phyloP scores from a whole-genome alignment of 129 eudicot species.

The Flaveria linearis region DNA sequence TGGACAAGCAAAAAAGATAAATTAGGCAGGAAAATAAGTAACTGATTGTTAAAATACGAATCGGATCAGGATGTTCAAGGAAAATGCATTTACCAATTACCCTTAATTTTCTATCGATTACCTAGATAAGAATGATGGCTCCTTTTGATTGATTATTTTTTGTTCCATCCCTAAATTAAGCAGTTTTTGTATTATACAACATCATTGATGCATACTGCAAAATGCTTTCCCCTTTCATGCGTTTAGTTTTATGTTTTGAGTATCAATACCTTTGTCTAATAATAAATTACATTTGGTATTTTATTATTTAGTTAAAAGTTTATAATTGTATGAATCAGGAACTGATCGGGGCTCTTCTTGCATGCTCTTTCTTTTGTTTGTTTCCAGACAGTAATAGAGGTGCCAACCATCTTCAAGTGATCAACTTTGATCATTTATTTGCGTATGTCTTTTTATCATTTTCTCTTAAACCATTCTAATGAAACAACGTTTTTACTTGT shows the following conservation, averaged over 20 bases:
- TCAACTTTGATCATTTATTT: slow-evolving; percentile 87
- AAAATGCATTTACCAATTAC: slow-evolving; percentile 9
- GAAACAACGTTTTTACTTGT: slow-evolving; percentile 3
- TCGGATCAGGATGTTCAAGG: background rate
- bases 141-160: background rate
- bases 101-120: background rate
- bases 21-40: background rate
- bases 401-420: slow-evolving; percentile 73
- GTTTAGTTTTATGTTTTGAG: slow-evolving; percentile 1
- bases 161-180: slow-evolving; percentile 23
- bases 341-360: slow-evolving; percentile 80
- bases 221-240: slow-evolving; percentile 1
- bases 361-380: slow-evolving; percentile 85
- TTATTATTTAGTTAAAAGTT: slow-evolving; percentile 11
- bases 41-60: slow-evolving; percentile 11
- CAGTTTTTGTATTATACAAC: slow-evolving; percentile 5
- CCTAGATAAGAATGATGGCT: slow-evolving; percentile 1
- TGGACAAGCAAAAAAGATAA: background rate
- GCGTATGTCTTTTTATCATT: slow-evolving; percentile 59
- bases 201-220: background rate
- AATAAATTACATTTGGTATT: background rate
- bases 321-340: slow-evolving; percentile 55
- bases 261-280: background rate
- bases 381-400: slow-evolving; percentile 71
- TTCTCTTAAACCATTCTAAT: slow-evolving; percentile 12